These are phyloP conservation scores for Torulaspora pretoriensis DNA, from an alignment of 1,139 yeast species.

Conservation along the genomic window DNA sequence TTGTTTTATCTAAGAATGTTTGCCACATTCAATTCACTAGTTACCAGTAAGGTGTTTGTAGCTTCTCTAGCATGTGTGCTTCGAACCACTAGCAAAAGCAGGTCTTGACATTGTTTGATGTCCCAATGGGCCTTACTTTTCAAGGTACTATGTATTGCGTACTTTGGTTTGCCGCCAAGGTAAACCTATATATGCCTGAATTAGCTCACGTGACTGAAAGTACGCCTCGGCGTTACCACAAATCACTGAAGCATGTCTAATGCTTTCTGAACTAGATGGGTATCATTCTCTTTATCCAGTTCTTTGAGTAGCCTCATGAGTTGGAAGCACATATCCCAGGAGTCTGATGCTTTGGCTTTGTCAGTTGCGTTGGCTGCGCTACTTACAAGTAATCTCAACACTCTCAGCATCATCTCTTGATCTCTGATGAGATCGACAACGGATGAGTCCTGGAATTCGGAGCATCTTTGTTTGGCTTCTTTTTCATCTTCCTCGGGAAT, in stretches of 20 bases:
- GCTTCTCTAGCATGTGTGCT: no score
- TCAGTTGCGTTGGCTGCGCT: conserved; percentile 34
- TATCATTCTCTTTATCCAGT: conserved; percentile 38
- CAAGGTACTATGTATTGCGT: background rate
- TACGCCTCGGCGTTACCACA: no score
- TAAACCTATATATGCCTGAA: background rate
- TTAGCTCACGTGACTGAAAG: background rate
- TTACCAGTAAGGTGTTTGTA: no score
- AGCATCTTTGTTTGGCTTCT: conserved; percentile 17
- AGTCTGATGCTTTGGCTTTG: conserved; percentile 39
- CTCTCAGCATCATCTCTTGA: conserved; percentile 40
- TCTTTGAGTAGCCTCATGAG: conserved; percentile 45
- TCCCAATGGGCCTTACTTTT: no score
- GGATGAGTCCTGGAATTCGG: conserved; percentile 10
- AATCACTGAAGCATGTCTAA: conserved; percentile 18
- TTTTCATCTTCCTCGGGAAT: conserved; percentile 21
- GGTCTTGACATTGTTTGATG: no score
- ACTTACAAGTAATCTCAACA: conserved; percentile 40
- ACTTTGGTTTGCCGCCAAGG: background rate
- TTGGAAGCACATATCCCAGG: conserved; percentile 49
- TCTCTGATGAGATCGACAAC: conserved; percentile 32
- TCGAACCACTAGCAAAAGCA: no score
- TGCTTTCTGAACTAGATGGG: conserved; percentile 28
- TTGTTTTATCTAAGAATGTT: no score
- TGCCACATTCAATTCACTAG: no score